Conservation (phyloP, 75 land plant species). For the Gnetum montanum region DNA sequence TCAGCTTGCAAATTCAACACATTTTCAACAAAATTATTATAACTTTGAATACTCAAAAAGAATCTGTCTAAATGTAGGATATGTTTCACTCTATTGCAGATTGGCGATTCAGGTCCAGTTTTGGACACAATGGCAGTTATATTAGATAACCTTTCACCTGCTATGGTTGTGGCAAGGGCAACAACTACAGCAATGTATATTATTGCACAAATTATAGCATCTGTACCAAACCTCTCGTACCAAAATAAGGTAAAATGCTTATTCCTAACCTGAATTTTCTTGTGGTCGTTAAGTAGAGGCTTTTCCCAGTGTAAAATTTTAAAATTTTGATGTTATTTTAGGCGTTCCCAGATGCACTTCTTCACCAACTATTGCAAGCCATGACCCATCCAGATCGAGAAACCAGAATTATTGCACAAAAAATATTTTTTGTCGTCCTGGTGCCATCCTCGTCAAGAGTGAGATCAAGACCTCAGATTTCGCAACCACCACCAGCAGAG, state of each 20-base stretch:
- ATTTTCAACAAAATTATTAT: background rate
- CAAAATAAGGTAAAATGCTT: conserved; percentile 42
- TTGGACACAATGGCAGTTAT: conserved; percentile 72
- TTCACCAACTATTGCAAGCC: conserved; percentile 77
- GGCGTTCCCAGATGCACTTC: conserved; percentile 90
- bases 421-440: conserved; percentile 72
- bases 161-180: conserved; percentile 38
- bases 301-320: too few species aligned
- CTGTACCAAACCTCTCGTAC: conserved; percentile 62
- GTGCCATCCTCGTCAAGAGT: conserved; percentile 70
- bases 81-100: too few species aligned
- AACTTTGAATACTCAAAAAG: too few species aligned
- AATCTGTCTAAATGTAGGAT: too few species aligned
- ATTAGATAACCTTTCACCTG: conserved; percentile 60
- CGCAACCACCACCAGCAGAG: conserved; percentile 16
- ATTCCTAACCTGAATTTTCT: background rate
- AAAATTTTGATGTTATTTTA: conserved; percentile 10
- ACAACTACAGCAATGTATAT: conserved; percentile 62
- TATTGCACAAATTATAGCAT: conserved; percentile 62
- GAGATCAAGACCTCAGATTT: conserved; percentile 13
- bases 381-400: conserved; percentile 94
- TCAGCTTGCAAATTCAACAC: background rate
- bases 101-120: conserved; percentile 75
- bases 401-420: conserved; percentile 83
- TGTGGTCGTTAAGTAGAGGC: background rate